phyloP scores from a whole-genome alignment of 1,284 basidiomycete genomes.

The Microstroma glucosiphilum region DNA sequence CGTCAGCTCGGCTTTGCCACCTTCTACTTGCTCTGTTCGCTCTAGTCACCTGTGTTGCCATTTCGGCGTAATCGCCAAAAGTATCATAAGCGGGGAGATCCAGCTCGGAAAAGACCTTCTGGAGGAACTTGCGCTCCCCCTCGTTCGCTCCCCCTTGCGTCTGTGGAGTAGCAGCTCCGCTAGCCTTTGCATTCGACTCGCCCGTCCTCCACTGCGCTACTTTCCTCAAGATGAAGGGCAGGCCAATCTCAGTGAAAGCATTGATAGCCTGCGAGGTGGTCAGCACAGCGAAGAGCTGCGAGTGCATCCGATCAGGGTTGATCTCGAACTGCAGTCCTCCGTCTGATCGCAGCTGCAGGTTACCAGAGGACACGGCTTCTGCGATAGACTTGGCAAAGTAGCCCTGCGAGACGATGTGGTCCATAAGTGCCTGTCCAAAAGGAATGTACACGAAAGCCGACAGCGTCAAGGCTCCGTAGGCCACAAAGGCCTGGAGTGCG shows the following conservation, averaged over 20 bases:
- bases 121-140: constrained; percentile 67
- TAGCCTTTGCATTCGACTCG: constrained; percentile 12
- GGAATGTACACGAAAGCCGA: constrained; percentile 50
- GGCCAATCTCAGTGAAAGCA: constrained; percentile 72
- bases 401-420: constrained; percentile 36
- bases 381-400: constrained; percentile 34
- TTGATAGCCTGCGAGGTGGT: constrained; percentile 85
- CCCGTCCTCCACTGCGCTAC: constrained; percentile 23
- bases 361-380: constrained; percentile 31
- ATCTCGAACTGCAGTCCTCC: constrained; percentile 46
- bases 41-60: constrained; percentile 65
- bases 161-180: background rate
- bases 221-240: constrained; percentile 69
- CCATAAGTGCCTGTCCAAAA: constrained; percentile 45
- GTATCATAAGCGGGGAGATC: constrained; percentile 67
- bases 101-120: constrained; percentile 70
- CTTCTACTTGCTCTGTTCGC: too few relatives aligned
- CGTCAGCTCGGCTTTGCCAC: background rate
- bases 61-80: constrained; percentile 76
- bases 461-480: constrained; percentile 59
- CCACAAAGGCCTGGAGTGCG: constrained; percentile 76
- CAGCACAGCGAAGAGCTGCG: constrained; percentile 89
- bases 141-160: constrained; percentile 9
- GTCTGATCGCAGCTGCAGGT: constrained; percentile 18
- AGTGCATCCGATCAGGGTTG: constrained; percentile 65